Evolutionary conservation across 192 early-diverging fungal species (phyloP), one percentile per base, ranked within the genome.

Genomic region (Paraglomus brasilianum): DNA sequence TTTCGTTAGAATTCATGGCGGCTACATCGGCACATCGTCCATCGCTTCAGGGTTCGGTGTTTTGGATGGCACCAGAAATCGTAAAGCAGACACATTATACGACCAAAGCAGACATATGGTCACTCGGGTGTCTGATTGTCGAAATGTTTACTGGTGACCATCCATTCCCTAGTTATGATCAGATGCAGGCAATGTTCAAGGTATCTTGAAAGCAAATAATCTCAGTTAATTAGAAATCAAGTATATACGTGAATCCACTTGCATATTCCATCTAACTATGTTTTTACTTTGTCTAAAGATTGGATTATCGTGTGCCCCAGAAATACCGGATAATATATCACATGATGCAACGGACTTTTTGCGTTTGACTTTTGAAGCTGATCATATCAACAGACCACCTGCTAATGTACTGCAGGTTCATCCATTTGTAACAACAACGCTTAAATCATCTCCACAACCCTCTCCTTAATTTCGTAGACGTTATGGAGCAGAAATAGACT

Each of bases 51-150:
- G 97, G 97, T 1, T 94, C 94, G 0, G 89, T 98, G 36, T 93
- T 92, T 77, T 98, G 97, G 97, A 98, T 98, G 95, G 96, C 97
- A n/a, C 97, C 96, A 21, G 97, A 98, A 78, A 94, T 98, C 6
- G 92, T 96, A 56, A 92, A 93, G 75, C 90, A 92, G 75, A 93
- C 91, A 5, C 88, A 91, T 41, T 97, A 97, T 73, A 93, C 92
- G 8, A 83, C 88, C 64, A 97, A 95, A 82, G 93, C 91, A 22
- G 93, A 95, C 72, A 92, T 95, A 42, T 96, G 94, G 95, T 89
- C 89, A 72, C 79, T 99, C 36, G 96, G 96, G 8, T 98, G 96
- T 73, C 82, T 98, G 69, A 85, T 95, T 0, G 88, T 97, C n/a
- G 97, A 99, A 81, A 99, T 99, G 97, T 90, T 99, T 71, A 97